phyloP scores from a whole-genome alignment of 106 monocot species.

The Platanthera zijinensis region DNA sequence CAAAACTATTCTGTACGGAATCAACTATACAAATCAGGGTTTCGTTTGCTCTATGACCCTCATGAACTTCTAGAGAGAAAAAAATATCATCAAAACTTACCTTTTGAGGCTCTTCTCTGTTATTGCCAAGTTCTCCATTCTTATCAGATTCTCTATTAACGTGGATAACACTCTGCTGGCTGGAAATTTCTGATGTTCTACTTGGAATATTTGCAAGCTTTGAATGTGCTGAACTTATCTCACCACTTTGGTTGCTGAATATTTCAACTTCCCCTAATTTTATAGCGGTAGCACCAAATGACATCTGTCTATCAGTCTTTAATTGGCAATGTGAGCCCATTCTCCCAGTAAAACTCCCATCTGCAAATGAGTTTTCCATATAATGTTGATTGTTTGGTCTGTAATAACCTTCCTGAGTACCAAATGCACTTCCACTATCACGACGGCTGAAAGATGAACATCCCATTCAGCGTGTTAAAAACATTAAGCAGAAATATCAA shows the following conservation, averaged over 20 bases:
- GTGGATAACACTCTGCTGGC: slow-evolving; percentile 3
- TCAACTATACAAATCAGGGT: neutral
- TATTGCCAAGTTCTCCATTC: neutral
- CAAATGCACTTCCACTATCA: slow-evolving; percentile 5
- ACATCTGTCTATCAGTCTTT: neutral
- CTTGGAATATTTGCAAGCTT: neutral
- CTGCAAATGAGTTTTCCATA: slow-evolving; percentile 11
- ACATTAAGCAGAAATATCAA: neutral
- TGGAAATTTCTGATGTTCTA: slow-evolving; percentile 1
- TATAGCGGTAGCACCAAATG: neutral
- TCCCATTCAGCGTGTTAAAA: neutral
- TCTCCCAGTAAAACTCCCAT: slow-evolving; percentile 2
- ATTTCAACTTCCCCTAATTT: slow-evolving; percentile 6
- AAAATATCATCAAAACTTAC: neutral
- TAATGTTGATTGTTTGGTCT: slow-evolving; percentile 8
- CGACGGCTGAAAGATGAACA: slow-evolving; percentile 1
- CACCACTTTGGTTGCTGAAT: neutral
- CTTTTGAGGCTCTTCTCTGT: neutral
- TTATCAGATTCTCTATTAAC: neutral
- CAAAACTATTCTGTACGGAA: neutral
- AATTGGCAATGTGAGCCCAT: neutral
- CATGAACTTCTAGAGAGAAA: slow-evolving; percentile 4
- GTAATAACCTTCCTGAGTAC: slow-evolving; percentile 1
- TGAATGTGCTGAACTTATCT: neutral
- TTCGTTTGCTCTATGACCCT: neutral